Evolutionary conservation across 352 stramenopile species (phyloP), one percentile per base, ranked within the genome.

Genomic region (Phytophthora fragariaefolia): DNA sequence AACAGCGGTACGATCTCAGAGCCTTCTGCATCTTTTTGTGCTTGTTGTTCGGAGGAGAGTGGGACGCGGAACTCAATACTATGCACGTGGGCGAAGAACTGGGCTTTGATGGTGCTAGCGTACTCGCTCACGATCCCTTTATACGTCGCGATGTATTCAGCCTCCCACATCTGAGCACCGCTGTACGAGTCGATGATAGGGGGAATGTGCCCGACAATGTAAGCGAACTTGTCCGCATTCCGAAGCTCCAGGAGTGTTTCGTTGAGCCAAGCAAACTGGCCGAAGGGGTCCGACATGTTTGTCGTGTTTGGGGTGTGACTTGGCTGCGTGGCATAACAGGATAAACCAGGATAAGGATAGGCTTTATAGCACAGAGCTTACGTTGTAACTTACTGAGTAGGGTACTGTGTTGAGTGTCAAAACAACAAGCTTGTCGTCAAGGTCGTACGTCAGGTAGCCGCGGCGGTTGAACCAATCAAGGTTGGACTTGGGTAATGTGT

Each of bases 21-120:
- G 6, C 66, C 63, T 1, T 24, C 51, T 3, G 58, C 48, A 15
- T 28, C 66, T 32, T 67, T 18, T 47, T 62, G 50, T 2, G 28
- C 43, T 8, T 49, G 42, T 52, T 77, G 60, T 26, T 77, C 70
- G 9, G 56, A 56, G 3, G 45, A 23, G 1, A 78, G 40, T 15
- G 80, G 74, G 5, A 91, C 66, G 18, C 93, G 89, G 69, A 97
- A 94, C 72, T 98, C 93, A 63, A 97, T 78, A 18, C 80, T 91
- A 74, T 98, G 92, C 1, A 97, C 77, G 77, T 98, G 93, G 1
- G 87, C 93, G 85, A 96, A 98, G 54, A 98, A 73, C 68, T 95
- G 86, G 8, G 80, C 77, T 62, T 97, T 90, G 34, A 97, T 69
- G 27, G 90, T 73, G 30, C 85, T 63, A 0, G 72, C 15, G 59